Evolutionary conservation across 495 filamentous ascomycete species (phyloP).

Genomic region (Aspergillus conjunctus): DNA sequence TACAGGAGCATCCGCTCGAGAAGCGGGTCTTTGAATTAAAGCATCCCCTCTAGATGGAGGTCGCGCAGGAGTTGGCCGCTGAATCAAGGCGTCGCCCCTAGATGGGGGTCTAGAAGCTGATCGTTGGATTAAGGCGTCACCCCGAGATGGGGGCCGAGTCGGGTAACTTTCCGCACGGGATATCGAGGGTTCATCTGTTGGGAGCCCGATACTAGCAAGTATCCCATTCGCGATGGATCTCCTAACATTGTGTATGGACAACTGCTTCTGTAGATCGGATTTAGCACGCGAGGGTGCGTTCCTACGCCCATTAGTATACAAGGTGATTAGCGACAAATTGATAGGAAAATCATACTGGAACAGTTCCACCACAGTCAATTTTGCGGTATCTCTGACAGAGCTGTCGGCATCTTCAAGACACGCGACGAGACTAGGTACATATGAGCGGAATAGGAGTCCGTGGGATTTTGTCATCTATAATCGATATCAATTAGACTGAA

Average conservation of each 20-base stretch:
- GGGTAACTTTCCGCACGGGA: neutral
- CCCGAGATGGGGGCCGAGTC: neutral
- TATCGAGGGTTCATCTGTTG: slow-evolving; percentile 24
- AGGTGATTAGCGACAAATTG: neutral
- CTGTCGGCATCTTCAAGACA: slow-evolving; percentile 88
- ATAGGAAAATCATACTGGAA: slow-evolving; percentile 62
- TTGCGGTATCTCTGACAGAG: slow-evolving; percentile 80
- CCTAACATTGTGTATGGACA: slow-evolving; percentile 76
- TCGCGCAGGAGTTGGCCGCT: neutral
- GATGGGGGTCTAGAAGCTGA: slow-evolving; percentile 39
- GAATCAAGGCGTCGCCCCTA: slow-evolving; percentile 6
- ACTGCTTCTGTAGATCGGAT: slow-evolving; percentile 79
- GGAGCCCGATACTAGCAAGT: slow-evolving; percentile 66
- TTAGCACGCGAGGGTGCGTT: slow-evolving; percentile 82
- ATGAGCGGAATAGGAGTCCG: slow-evolving; percentile 74
- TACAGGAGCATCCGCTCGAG: slow-evolving; percentile 42
- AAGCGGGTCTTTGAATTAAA: slow-evolving; percentile 39
- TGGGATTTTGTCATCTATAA: slow-evolving; percentile 74
- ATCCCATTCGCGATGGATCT: slow-evolving; percentile 82
- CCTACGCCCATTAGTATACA: slow-evolving; percentile 37
- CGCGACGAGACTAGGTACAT: slow-evolving; percentile 80
- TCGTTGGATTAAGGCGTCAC: slow-evolving; percentile 23
- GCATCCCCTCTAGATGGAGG: slow-evolving; percentile 8
- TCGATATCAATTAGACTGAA: slow-evolving; percentile 22
- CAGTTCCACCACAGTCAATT: slow-evolving; percentile 77